phyloP scores from a whole-genome alignment of 2,329 filamentous ascomycete species.

The Trichophyton equinum region DNA sequence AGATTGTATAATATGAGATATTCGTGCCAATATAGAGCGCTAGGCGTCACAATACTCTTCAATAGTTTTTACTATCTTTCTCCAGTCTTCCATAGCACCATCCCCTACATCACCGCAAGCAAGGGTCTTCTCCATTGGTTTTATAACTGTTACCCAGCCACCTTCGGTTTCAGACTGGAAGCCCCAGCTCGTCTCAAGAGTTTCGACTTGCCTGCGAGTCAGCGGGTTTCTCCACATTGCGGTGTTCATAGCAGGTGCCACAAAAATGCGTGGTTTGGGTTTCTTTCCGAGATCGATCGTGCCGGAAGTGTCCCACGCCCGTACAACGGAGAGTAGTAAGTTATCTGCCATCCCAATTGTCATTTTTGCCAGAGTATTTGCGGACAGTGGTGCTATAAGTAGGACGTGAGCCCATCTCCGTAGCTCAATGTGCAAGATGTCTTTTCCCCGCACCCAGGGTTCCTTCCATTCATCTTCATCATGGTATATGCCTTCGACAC shows the following conservation, averaged over 20 bases:
- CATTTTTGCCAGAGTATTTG: constrained; percentile 79
- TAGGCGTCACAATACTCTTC: constrained; percentile 31
- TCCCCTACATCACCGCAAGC: constrained; percentile 71
- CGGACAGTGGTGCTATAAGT: constrained; percentile 66
- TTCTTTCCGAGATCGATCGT: constrained; percentile 24
- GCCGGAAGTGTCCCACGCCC: constrained; percentile 71
- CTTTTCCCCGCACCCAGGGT: constrained; percentile 65
- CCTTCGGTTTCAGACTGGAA: constrained; percentile 9
- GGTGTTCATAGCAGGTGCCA: constrained; percentile 70
- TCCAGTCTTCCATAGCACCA: constrained; percentile 70
- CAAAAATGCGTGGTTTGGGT: constrained; percentile 49
- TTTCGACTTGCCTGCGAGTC: constrained; percentile 54
- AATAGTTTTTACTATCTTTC: constrained; percentile 52
- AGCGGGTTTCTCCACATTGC: constrained; percentile 78
- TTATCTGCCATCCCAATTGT: constrained; percentile 65
- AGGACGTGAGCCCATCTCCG: constrained; percentile 70
- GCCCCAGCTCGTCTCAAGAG: constrained; percentile 61
- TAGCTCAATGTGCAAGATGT: constrained; percentile 83
- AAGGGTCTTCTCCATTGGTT: constrained; percentile 32
- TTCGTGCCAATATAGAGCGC: background rate
- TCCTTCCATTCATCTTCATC: constrained; percentile 77
- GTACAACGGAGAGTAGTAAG: constrained; percentile 57
- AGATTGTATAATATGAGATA: background rate
- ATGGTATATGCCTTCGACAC: constrained; percentile 68
- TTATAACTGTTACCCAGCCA: constrained; percentile 28